These are phyloP conservation scores for Pseudisothecium myosuroides DNA, from an alignment of 225 moss, liverwort and hornwort genomes.

Conservation along the genomic window DNA sequence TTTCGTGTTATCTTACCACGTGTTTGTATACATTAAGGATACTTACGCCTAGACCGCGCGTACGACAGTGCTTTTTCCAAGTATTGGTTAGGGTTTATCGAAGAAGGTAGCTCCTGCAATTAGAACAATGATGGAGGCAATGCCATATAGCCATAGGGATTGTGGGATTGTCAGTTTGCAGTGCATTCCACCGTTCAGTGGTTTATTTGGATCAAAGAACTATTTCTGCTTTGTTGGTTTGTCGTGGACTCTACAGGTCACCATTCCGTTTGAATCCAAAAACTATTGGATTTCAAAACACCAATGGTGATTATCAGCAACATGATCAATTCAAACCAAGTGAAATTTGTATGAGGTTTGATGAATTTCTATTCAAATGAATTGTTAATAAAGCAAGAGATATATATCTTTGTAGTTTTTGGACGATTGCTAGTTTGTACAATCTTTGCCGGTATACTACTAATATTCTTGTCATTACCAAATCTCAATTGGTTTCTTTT, in stretches of 20 bases:
- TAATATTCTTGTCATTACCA: neutral
- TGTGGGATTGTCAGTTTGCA: accelerated
- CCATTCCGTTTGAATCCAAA: accelerated
- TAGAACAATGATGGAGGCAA: accelerated
- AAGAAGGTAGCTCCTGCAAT: accelerated
- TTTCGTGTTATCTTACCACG: too few relatives aligned
- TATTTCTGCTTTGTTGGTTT: accelerated
- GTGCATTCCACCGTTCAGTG: accelerated
- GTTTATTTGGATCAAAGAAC: accelerated
- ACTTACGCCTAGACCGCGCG: too few relatives aligned
- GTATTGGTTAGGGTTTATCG: accelerated
- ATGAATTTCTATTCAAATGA: neutral
- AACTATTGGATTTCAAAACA: neutral
- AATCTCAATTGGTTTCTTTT: neutral
- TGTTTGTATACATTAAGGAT: too few relatives aligned
- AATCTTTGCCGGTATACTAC: accelerated
- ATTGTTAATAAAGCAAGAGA: neutral
- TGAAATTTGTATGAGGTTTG: neutral
- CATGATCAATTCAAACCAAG: neutral
- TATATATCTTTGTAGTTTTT: neutral
- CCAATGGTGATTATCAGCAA: accelerated
- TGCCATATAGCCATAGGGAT: too few relatives aligned
- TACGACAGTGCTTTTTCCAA: accelerated
- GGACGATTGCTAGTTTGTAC: neutral
- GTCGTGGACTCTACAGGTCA: accelerated